Percentiles rank a stretch among this genome's conserved stretches.
Evolutionary conservation across 2,329 filamentous ascomycete genomes (phyloP).

Genomic region (Ceratocystiopsis brevicomis): DNA sequence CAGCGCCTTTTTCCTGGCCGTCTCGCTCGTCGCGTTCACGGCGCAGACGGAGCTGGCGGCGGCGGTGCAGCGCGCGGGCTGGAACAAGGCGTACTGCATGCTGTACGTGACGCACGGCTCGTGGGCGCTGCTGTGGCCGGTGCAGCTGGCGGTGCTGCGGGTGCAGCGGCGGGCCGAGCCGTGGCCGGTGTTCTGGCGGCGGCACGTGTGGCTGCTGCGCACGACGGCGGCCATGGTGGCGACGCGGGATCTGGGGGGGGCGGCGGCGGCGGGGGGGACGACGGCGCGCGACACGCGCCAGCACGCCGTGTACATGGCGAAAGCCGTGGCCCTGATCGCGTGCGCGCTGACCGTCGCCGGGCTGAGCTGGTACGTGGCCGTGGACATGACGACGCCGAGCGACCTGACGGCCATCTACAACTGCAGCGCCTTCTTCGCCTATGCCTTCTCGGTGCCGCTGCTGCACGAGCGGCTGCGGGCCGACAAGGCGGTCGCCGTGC

Average conservation of each 20-base stretch:
- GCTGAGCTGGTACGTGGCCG: constrained; percentile 86
- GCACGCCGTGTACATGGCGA: constrained; percentile 50
- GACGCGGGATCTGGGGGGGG: constrained; percentile 42
- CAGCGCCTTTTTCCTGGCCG: constrained; percentile 61
- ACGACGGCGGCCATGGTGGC: constrained; percentile 65
- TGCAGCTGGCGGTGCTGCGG: constrained; percentile 62
- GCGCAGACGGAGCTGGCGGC: constrained; percentile 91
- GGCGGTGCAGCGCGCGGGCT: constrained; percentile 83
- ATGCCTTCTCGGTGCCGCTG: constrained; percentile 84
- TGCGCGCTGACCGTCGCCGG: constrained; percentile 76
- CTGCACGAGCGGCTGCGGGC: constrained; percentile 66
- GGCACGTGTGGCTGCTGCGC: constrained; percentile 30
- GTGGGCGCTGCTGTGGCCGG: constrained; percentile 77
- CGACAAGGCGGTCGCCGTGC: constrained; percentile 74
- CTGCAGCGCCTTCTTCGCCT: constrained; percentile 96
- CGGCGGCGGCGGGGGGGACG: not conserved
- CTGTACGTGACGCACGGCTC: constrained; percentile 93
- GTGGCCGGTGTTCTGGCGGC: constrained; percentile 72
- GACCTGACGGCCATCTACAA: constrained; percentile 98
- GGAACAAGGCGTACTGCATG: constrained; percentile 99
- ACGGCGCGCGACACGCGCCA: not conserved
- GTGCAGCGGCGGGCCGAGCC: constrained; percentile 59
- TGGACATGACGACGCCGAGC: constrained; percentile 78
- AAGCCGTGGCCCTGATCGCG: constrained; percentile 66
- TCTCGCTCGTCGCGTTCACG: constrained; percentile 76